Percentiles rank a stretch among this genome's conserved stretches.
Evolutionary conservation across 345 rosid species (phyloP).

Genomic region (Salix koriyanagi): DNA sequence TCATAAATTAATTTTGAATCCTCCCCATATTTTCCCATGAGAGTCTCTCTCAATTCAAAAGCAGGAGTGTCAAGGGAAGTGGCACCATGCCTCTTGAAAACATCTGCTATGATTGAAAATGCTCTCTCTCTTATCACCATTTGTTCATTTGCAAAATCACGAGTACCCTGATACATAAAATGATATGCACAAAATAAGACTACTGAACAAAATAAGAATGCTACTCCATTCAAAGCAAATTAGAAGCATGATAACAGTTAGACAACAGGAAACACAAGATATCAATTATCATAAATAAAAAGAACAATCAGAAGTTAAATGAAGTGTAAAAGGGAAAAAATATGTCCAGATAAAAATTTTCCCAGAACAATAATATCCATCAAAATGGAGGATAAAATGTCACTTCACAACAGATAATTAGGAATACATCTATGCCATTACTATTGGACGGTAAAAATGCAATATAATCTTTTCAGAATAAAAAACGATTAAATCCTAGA

Average conservation of each 20-base stretch:
- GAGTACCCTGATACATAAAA: constrained; percentile 58
- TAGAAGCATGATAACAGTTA: background rate
- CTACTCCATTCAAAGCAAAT: background rate
- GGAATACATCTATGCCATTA: background rate
- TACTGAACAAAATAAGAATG: background rate
- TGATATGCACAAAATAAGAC: constrained; percentile 2
- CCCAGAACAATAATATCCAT: background rate
- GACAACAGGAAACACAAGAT: background rate
- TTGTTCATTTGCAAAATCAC: constrained; percentile 88
- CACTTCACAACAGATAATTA: no score
- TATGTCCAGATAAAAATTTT: background rate
- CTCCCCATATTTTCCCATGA: constrained; percentile 90
- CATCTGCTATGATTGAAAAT: constrained; percentile 63
- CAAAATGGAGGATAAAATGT: background rate
- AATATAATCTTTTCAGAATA: no score
- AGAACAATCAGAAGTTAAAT: background rate
- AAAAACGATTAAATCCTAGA: no score
- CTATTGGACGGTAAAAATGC: no score
- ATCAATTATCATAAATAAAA: background rate
- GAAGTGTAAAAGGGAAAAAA: background rate
- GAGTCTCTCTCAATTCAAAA: constrained; percentile 90
- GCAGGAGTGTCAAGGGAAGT: constrained; percentile 93
- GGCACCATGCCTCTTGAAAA: constrained; percentile 90
- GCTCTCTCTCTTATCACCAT: constrained; percentile 78
- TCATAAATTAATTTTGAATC: constrained; percentile 90